Evolutionary conservation across 2,329 filamentous ascomycete genomes (phyloP), one percentile per base, ranked within the genome.

Genomic region (Botrytis medusae): DNA sequence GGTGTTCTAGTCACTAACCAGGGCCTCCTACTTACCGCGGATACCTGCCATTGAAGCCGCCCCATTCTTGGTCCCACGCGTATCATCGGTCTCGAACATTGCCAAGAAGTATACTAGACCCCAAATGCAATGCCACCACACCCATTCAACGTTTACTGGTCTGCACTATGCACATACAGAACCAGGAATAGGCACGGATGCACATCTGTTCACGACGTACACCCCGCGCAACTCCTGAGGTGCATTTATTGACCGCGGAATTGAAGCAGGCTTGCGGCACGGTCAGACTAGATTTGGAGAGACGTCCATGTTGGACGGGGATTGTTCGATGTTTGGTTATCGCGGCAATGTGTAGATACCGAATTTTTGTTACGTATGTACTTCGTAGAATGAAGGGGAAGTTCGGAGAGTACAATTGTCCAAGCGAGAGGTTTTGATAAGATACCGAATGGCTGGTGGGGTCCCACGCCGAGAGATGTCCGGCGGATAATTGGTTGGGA

Each of bases 381-480:
- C 34, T 37, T 37, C 34, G 34, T 51, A 48, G 63, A 63, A 63
- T 42, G 44, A 51, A 54, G 64, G 64, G 46, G 64, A 68, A 68
- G 46, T 29, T 68, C 64, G 64, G 64, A 68, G 64, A 68, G 64
- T 68, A 20, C 0, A 20, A 42, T 34, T 29, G 64, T 68, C n/a
- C 2, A 37, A 51, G 63, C 63, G 63, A 51, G 29, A 2, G 22
- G n/a, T 10, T 10, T 14, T 9, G 25, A n/a, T 62, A n/a, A 67
- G 64, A 67, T 67, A 51, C 64, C 64, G 64, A 54, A 25, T 7
- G 64, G 46, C 18, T 54, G 46, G 64, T 22, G 46, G 64, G 25
- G 51, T 54, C n/a, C n/a, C n/a, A 54, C 20, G 25, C 64, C 64
- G 64, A 68, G 46, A 68, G 46, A 68, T 54, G 46, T 68, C 64